These are phyloP conservation scores for Gnetum montanum DNA, from an alignment of 75 land plant species.

Conservation along the genomic window DNA sequence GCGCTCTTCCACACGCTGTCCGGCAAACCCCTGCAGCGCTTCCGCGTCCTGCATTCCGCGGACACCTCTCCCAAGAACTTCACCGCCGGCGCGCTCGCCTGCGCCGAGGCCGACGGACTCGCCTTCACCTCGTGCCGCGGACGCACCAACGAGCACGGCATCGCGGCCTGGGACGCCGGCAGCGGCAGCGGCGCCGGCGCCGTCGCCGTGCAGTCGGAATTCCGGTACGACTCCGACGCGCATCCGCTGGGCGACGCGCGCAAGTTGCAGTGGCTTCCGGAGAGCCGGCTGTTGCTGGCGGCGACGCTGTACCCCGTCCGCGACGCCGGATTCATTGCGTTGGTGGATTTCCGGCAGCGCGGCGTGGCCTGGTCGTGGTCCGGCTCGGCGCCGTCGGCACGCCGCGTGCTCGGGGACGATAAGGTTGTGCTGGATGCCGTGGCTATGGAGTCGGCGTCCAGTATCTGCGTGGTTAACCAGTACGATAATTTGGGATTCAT, in stretches of 20 bases:
- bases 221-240: constrained; percentile 28
- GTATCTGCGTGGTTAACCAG: constrained; percentile 81
- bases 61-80: constrained; percentile 41
- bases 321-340: constrained; percentile 73
- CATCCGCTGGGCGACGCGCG: constrained; percentile 78
- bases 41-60: constrained; percentile 36
- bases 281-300: constrained; percentile 48
- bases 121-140: constrained; percentile 77
- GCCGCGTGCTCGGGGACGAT: constrained; percentile 20
- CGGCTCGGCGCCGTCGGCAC: constrained; percentile 57
- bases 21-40: constrained; percentile 52
- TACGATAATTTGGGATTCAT: constrained; percentile 82
- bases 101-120: constrained; percentile 30
- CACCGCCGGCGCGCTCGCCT: constrained; percentile 47
- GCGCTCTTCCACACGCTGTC: constrained; percentile 42
- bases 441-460: constrained; percentile 58
- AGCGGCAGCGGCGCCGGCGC: too few relatives aligned
- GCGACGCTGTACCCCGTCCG: constrained; percentile 71
- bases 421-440: constrained; percentile 73
- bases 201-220: constrained; percentile 63
- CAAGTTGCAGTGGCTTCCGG: constrained; percentile 74
- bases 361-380: constrained; percentile 85
- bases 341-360: constrained; percentile 64
- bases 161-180: constrained; percentile 77
- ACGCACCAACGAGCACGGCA: constrained; percentile 67